These are phyloP conservation scores for Goniomonas avonlea DNA, from an alignment of 78 protist genomes.

Conservation along the genomic window DNA sequence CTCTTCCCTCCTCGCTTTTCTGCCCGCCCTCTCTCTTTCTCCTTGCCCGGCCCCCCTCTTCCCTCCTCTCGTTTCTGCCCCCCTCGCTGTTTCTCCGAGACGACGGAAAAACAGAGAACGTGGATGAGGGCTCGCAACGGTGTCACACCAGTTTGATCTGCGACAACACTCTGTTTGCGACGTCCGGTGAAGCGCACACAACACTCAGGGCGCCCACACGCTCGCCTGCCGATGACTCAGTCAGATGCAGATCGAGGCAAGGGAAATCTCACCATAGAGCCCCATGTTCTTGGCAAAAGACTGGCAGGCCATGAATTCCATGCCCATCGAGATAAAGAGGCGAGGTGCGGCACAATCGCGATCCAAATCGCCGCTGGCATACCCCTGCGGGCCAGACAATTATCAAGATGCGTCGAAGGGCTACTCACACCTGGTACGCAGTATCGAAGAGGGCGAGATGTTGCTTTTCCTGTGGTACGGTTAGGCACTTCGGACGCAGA, in stretches of 20 bases:
- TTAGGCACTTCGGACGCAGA: background rate
- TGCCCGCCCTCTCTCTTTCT: too few species aligned
- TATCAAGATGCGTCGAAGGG: background rate
- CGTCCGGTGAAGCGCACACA: constrained; percentile 6
- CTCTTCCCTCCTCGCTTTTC: too few species aligned
- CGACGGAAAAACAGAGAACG: background rate
- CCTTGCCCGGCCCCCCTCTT: too few species aligned
- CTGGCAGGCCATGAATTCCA: constrained; percentile 5
- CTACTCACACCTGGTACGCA: constrained; percentile 96
- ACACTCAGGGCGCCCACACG: constrained; percentile 64
- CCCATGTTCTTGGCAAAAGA: constrained; percentile 96
- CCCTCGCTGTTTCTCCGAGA: background rate
- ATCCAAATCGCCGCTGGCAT: constrained; percentile 87
- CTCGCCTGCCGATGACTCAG: constrained; percentile 21
- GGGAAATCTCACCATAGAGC: constrained; percentile 79
- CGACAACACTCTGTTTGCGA: constrained; percentile 45
- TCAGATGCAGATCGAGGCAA: background rate
- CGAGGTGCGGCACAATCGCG: constrained; percentile 80
- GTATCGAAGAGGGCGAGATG: constrained; percentile 80
- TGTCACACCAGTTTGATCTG: constrained; percentile 69
- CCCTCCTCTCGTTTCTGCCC: too few species aligned
- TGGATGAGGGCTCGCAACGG: background rate
- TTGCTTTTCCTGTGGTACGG: background rate
- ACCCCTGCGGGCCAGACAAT: constrained; percentile 57
- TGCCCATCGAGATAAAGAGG: constrained; percentile 27